A percentile compares a stretch with the other conserved stretches of the same genome.
phyloP scores from a whole-genome alignment of 345 rosid genomes.

The Gossypium ekmanianum region DNA sequence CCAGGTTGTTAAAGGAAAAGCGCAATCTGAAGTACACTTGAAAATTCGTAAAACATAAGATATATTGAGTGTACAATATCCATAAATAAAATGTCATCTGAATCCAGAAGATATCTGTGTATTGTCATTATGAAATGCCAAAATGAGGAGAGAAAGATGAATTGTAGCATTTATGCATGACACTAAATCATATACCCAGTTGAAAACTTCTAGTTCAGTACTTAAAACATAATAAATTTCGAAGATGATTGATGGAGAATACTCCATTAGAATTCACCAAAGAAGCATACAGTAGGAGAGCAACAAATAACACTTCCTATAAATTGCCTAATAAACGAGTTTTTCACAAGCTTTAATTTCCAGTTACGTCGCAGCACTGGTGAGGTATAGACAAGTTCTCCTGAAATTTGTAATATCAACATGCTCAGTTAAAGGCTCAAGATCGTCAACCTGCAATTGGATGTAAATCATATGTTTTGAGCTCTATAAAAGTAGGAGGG shows the following conservation, averaged over 20 bases:
- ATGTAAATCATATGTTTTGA: not conserved
- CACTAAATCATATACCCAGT: not conserved
- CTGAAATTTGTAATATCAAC: slow-evolving; percentile 79
- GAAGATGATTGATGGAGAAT: not conserved
- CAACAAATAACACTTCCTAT: not conserved
- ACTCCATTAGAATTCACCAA: not conserved
- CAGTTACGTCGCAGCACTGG: slow-evolving; percentile 78
- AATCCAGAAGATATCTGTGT: slow-evolving; percentile 82
- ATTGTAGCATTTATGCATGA: not conserved
- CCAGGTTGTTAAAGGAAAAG: slow-evolving; percentile 67
- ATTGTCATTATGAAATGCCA: slow-evolving; percentile 22
- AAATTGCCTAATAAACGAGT: not conserved
- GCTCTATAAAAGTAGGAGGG: not conserved
- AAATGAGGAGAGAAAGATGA: not conserved
- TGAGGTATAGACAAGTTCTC: slow-evolving; percentile 88
- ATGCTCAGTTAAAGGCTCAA: slow-evolving; percentile 71
- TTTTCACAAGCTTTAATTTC: not conserved
- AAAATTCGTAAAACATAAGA: slow-evolving; percentile 60
- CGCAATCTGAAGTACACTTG: slow-evolving; percentile 86
- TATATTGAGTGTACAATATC: slow-evolving; percentile 80
- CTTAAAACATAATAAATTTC: not conserved
- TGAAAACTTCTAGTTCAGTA: not conserved
- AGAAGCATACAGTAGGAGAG: not conserved
- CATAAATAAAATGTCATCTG: slow-evolving; percentile 74
- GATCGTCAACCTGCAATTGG: slow-evolving; percentile 22